Conservation (phyloP, 306 rosid species). For the Casuarina equisetifolia region DNA sequence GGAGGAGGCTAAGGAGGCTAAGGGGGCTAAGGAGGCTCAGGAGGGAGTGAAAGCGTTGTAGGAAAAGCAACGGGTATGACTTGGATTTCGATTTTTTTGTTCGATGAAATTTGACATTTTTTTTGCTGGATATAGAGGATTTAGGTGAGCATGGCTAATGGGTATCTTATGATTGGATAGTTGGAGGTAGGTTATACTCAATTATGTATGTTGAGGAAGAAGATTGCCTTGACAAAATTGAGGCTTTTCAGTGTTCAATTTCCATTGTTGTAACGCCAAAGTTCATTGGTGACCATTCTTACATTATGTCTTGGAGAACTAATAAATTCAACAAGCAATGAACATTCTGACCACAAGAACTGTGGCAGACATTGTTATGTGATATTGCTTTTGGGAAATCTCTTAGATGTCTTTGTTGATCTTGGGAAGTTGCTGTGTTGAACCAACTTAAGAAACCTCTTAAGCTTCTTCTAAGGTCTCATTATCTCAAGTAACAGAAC, state of each 20-base stretch:
- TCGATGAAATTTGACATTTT: background rate
- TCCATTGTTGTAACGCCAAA: constrained; percentile 27
- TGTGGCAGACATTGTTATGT: background rate
- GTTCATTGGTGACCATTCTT: background rate
- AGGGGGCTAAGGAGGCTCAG: constrained; percentile 9
- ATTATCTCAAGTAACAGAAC: too few species aligned
- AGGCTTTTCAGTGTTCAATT: constrained; percentile 17
- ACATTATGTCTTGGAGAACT: constrained; percentile 5
- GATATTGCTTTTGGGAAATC: background rate
- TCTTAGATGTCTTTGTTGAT: constrained; percentile 19
- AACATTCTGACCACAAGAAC: background rate
- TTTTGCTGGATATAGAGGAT: constrained; percentile 20
- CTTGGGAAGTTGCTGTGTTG: background rate
- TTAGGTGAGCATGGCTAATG: constrained; percentile 13
- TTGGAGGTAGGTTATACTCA: constrained; percentile 13
- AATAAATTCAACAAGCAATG: constrained; percentile 30
- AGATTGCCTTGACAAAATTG: background rate
- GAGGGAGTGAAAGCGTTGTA: constrained; percentile 34
- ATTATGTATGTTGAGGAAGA: constrained; percentile 1
- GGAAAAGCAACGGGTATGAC: constrained; percentile 34
- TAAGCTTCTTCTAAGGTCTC: too few species aligned
- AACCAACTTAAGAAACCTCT: too few species aligned
- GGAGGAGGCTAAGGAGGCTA: constrained; percentile 24
- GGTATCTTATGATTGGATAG: constrained; percentile 2
- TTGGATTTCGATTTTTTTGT: constrained; percentile 7